Evolutionary conservation across 2,329 filamentous ascomycete genomes (phyloP).

Genomic region (Aschersonia sp.): DNA sequence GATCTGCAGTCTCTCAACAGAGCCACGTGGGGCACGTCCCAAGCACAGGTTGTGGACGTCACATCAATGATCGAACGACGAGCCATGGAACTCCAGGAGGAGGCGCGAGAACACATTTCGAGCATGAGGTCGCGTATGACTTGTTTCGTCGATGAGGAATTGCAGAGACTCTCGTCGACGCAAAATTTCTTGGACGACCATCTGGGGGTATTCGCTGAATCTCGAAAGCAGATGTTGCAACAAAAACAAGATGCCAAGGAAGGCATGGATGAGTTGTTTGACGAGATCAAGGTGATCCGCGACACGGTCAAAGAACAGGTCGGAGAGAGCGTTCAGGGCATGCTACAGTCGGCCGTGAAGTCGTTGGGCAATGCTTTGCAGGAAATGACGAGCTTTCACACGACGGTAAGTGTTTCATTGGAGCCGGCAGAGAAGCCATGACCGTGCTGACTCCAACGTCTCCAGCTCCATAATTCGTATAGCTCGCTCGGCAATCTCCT

Average conservation of each 20-base stretch:
- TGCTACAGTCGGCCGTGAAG: slow-evolving; percentile 71
- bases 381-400: slow-evolving; percentile 75
- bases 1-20: slow-evolving; percentile 72
- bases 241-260: slow-evolving; percentile 59
- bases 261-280: slow-evolving; percentile 80
- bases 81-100: slow-evolving; percentile 54
- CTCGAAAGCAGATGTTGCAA: slow-evolving; percentile 51
- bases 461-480: slow-evolving; percentile 68
- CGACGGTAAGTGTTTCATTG: slow-evolving; percentile 28
- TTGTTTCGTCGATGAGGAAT: slow-evolving; percentile 59
- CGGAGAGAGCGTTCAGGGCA: slow-evolving; percentile 67
- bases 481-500: slow-evolving; percentile 73
- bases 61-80: slow-evolving; percentile 64
- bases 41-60: slow-evolving; percentile 60
- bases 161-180: slow-evolving; percentile 55
- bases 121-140: slow-evolving; percentile 59
- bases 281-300: slow-evolving; percentile 80
- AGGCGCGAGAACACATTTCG: slow-evolving; percentile 58
- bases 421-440: no score
- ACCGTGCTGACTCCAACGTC: background rate
- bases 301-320: slow-evolving; percentile 80
- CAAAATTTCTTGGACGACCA: slow-evolving; percentile 59
- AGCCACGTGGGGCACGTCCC: slow-evolving; percentile 62
- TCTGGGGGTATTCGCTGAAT: slow-evolving; percentile 49
- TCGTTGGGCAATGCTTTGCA: slow-evolving; percentile 82